Base-by-base conservation (phyloP, 345 rosid genomes). In the Mallotus nudiflorus region DNA sequence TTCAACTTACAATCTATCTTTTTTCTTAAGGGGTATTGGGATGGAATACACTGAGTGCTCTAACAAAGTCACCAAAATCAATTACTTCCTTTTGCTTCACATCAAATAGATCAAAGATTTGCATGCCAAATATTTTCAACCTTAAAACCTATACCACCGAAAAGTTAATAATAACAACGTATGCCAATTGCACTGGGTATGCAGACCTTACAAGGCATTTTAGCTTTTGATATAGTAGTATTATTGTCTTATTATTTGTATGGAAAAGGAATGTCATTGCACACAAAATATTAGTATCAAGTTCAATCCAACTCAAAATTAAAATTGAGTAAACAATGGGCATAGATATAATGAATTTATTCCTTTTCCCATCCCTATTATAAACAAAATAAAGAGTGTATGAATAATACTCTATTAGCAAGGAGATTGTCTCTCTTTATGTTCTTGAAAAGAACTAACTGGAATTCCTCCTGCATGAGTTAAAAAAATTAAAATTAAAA, bases 101-200 rank as follows among this genome's bases (percentile, higher is more conserved):
- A 79, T 96, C 98, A 80, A 92, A 96, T 76, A 96, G 78, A 78
- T 96, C 90, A 88, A 96, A 91, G 50, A 96, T 86, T 97, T 96
- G 91, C 89, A 80, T 14, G 71, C 60, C 67, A 62, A 44, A 29
- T 5, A 53, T 33, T 45, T n/a, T n/a, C 11, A 48, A 20, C 25
- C 16, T 59, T 60, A 73, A 37, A 72, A 29, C 28, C 22, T 31
- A 33, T 55, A 44, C 24, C 49, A 33, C 44, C 48, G 56, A 66
- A 46, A 65, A 37, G 24, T 42, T 13, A 20, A 51, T 12, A n/a
- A 66, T 39, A 29, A 44, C 60, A 37, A 28, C 15, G 8, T 25
- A 46, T 12, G 49, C 57, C 16, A 9, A 24, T 58, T 54, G n/a
- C 14, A 27, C 29, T 25, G 22, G 10, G 55, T 33, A 64, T 33